phyloP scores from a whole-genome alignment of 192 early-diverging fungal genomes.

The Phycomyces blakesleeanus region DNA sequence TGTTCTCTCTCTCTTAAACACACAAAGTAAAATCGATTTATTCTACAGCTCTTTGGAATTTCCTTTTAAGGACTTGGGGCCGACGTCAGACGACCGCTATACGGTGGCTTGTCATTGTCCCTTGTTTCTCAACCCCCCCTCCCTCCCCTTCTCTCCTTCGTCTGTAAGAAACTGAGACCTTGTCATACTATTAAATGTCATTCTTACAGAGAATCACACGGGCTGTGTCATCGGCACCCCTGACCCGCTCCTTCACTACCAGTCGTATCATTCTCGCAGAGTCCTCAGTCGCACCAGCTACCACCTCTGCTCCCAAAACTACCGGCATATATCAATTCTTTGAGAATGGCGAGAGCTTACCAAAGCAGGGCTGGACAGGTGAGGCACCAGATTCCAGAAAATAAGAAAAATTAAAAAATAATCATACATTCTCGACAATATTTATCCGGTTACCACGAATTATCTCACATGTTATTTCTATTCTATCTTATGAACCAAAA shows the following conservation, averaged over 20 bases:
- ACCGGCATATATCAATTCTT: slow-evolving; percentile 34
- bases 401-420: neutral
- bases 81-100: neutral
- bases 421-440: neutral
- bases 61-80: neutral
- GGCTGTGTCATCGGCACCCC: neutral
- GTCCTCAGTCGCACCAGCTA: neutral
- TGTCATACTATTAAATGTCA: slow-evolving; percentile 17
- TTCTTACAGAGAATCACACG: slow-evolving; percentile 13
- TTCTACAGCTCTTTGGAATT: no score
- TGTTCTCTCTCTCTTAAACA: neutral
- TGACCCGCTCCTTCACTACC: slow-evolving; percentile 16
- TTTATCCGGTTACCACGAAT: neutral
- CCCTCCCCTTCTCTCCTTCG: neutral
- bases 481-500: no score
- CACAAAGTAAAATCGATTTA: neutral
- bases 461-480: neutral
- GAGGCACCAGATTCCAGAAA: neutral
- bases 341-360: slow-evolving; percentile 31
- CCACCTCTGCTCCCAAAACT: neutral
- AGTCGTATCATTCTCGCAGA: neutral
- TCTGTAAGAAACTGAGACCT: no score
- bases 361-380: slow-evolving; percentile 34
- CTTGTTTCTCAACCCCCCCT: neutral
- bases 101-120: neutral